These are phyloP conservation scores for Entelexis paramagnoliae DNA, from an alignment of 1,139 yeast species.

Conservation along the genomic window DNA sequence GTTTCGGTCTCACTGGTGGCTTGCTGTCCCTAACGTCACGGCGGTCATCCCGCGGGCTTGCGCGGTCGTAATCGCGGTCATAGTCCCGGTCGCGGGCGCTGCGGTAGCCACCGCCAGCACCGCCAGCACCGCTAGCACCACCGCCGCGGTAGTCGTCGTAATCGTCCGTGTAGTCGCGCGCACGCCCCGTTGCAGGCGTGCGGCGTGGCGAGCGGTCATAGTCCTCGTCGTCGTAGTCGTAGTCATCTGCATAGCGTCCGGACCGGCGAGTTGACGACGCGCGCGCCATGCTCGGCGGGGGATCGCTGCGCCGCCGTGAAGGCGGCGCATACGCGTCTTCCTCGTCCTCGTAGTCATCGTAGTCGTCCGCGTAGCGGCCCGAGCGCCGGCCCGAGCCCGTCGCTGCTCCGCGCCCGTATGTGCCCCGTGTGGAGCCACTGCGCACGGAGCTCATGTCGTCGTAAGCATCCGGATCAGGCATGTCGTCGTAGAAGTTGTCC, in stretches of 20 bases:
- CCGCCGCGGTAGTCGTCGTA: slow-evolving; percentile 1
- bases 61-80: slow-evolving; percentile 2
- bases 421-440: slow-evolving; percentile 8
- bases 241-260: slow-evolving; percentile 16
- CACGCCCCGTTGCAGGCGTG: neutral
- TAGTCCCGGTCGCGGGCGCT: slow-evolving; percentile 3
- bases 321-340: slow-evolving; percentile 27
- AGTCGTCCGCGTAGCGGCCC: slow-evolving; percentile 16
- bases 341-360: slow-evolving; percentile 31
- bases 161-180: slow-evolving; percentile 6
- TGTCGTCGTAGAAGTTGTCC: slow-evolving; percentile 58
- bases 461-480: slow-evolving; percentile 44
- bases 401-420: slow-evolving; percentile 8
- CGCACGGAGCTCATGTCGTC: slow-evolving; percentile 19
- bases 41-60: slow-evolving; percentile 7
- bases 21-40: neutral
- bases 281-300: slow-evolving; percentile 1
- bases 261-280: slow-evolving; percentile 19
- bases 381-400: slow-evolving; percentile 23
- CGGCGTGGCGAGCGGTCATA: slow-evolving; percentile 24
- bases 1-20: slow-evolving; percentile 21
- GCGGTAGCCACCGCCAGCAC: neutral
- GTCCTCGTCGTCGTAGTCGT: slow-evolving; percentile 32
- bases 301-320: slow-evolving; percentile 4
- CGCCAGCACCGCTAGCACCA: neutral